Conservation (phyloP, 2,329 filamentous ascomycete species). For the Sporothrix euskadiensis region DNA sequence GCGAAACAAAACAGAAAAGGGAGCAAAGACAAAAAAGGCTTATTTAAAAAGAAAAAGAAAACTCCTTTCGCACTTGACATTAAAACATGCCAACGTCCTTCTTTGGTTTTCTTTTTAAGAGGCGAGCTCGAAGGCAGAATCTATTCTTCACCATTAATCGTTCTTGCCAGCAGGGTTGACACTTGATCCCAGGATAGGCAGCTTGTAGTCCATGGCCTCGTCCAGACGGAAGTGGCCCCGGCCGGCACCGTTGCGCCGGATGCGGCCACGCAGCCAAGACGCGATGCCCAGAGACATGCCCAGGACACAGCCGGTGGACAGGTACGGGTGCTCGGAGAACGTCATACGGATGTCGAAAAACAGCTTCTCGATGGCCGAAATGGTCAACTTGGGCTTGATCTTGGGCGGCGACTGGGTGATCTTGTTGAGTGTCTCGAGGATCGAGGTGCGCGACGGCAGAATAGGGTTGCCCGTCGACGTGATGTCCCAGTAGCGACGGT, state of each 20-base stretch:
- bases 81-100: not conserved
- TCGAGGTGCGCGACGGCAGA: constrained; percentile 82
- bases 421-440: constrained; percentile 80
- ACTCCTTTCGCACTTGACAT: not conserved
- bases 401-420: constrained; percentile 67
- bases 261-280: constrained; percentile 56
- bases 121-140: not conserved
- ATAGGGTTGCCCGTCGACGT: constrained; percentile 89
- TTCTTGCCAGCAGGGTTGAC: constrained; percentile 52
- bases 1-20: not conserved
- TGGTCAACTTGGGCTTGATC: constrained; percentile 76
- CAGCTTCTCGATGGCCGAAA: constrained; percentile 68
- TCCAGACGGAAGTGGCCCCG: constrained; percentile 65
- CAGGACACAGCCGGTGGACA: constrained; percentile 58
- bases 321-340: constrained; percentile 60
- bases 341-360: constrained; percentile 65
- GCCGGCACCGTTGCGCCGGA: constrained; percentile 49
- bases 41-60: not conserved
- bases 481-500: constrained; percentile 91
- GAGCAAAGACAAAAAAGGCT: not conserved
- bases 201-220: constrained; percentile 58
- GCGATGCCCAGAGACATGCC: constrained; percentile 56
- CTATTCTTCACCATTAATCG: constrained; percentile 42
- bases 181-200: constrained; percentile 57
- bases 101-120: not conserved